A percentile compares a stretch with the other conserved stretches of the same genome.
phyloP scores from a whole-genome alignment of 176 grass and related monocot species.

The Areca catechu region DNA sequence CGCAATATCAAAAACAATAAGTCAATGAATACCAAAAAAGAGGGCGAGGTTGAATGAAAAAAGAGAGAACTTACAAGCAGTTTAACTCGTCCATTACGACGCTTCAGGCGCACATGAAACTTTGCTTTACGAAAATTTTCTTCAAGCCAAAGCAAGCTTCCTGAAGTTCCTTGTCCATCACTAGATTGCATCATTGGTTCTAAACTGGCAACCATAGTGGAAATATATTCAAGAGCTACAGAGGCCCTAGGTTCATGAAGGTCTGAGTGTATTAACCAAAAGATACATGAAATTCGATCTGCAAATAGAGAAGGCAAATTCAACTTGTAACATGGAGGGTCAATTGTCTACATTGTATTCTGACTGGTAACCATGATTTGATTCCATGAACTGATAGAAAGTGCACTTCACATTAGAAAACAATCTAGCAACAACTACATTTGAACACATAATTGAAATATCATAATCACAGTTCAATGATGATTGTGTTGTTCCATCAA shows the following conservation, averaged over 20 bases:
- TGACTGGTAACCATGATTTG: no score
- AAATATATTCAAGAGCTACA: constrained; percentile 58
- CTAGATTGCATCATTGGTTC: constrained; percentile 46
- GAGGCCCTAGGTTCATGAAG: constrained; percentile 66
- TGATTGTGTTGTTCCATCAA: no score
- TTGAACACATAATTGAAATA: no score
- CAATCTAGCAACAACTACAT: no score
- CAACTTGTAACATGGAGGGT: background rate
- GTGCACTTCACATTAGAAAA: no score
- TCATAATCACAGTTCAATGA: no score
- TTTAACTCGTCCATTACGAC: constrained; percentile 82
- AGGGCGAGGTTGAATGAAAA: background rate
- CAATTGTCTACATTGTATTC: no score
- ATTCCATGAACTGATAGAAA: no score
- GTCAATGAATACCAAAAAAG: background rate
- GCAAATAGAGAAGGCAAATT: constrained; percentile 22
- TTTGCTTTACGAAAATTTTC: constrained; percentile 62
- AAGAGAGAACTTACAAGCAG: constrained; percentile 43
- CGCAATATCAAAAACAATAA: no score
- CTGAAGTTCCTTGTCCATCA: constrained; percentile 31
- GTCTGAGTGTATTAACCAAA: constrained; percentile 83
- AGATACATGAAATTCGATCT: constrained; percentile 89
- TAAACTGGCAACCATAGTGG: constrained; percentile 68
- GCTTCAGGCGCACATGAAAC: constrained; percentile 56
- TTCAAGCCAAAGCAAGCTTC: constrained; percentile 39